phyloP scores from a whole-genome alignment of 495 filamentous ascomycete genomes.

The Paragyromitra xinjiangensis region DNA sequence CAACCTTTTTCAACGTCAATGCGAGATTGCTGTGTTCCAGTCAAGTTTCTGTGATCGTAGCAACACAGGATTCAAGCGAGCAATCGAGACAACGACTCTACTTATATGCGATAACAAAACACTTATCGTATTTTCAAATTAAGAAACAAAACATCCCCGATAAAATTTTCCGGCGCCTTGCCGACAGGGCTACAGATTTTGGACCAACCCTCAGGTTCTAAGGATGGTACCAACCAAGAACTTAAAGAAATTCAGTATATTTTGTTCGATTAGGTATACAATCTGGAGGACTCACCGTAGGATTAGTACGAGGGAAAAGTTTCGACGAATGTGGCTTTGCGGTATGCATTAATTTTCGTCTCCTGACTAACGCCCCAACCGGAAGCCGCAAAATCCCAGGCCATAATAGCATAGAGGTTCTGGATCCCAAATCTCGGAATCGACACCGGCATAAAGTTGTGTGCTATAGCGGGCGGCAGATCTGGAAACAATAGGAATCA shows the following conservation, averaged over 20 bases:
- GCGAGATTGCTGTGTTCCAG: slow-evolving; percentile 22
- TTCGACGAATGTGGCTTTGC: neutral
- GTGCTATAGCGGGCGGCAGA: slow-evolving; percentile 18
- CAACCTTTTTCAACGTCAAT: slow-evolving; percentile 45
- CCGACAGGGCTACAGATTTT: slow-evolving; percentile 11
- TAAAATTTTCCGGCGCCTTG: slow-evolving; percentile 18
- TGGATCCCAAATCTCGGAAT: neutral
- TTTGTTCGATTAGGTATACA: slow-evolving; percentile 2
- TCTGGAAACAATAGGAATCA: slow-evolving; percentile 14
- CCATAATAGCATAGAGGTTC: neutral
- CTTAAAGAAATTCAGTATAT: neutral
- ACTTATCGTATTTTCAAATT: slow-evolving; percentile 15
- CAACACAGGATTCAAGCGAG: slow-evolving; percentile 5
- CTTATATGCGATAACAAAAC: slow-evolving; percentile 30
- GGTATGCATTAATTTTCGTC: slow-evolving; percentile 9
- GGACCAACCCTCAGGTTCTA: neutral
- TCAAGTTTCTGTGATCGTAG: slow-evolving; percentile 16
- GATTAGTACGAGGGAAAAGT: neutral
- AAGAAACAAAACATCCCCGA: slow-evolving; percentile 22
- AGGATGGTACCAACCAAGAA: neutral
- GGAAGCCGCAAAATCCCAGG: neutral
- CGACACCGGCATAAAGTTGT: slow-evolving; percentile 6
- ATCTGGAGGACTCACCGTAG: neutral
- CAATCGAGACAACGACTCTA: slow-evolving; percentile 10
- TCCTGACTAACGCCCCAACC: slow-evolving; percentile 23